Percentiles rank a stretch among this genome's conserved stretches.
Conservation (phyloP, 1,284 basidiomycete genomes). For the Melampsora occidentalis region DNA sequence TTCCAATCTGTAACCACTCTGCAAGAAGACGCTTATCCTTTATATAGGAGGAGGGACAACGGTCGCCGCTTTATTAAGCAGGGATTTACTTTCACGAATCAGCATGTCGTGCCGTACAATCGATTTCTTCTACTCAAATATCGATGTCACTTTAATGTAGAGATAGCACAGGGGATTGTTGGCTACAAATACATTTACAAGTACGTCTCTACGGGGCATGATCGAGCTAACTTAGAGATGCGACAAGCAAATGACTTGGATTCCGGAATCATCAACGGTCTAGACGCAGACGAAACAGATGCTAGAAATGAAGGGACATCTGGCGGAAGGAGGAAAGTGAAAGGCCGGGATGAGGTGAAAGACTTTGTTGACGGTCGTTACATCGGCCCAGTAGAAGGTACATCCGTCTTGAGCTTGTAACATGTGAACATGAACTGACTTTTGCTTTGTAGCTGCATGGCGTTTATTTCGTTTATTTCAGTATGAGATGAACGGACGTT, state of each 20-base stretch:
- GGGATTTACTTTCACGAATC: conserved; percentile 36
- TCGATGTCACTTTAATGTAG: conserved; percentile 60
- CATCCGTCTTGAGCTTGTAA: background rate
- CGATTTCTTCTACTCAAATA: conserved; percentile 53
- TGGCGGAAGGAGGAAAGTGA: too few species aligned
- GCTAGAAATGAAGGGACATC: too few species aligned
- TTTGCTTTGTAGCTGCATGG: conserved; percentile 12
- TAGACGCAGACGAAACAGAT: too few species aligned
- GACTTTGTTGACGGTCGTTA: conserved; percentile 55
- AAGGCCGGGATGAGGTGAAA: conserved; percentile 53
- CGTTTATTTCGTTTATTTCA: conserved; percentile 16
- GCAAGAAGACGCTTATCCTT: conserved; percentile 55
- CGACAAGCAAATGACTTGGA: background rate
- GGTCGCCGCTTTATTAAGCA: background rate
- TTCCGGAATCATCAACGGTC: too few species aligned
- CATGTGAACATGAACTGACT: too few species aligned
- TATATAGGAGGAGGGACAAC: conserved; percentile 39
- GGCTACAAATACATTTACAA: conserved; percentile 59
- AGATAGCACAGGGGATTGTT: conserved; percentile 52
- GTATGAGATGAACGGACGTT: background rate
- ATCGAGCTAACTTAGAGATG: conserved; percentile 50
- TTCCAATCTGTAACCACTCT: conserved; percentile 55
- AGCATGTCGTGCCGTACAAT: conserved; percentile 55
- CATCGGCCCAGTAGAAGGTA: conserved; percentile 47
- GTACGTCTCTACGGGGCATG: conserved; percentile 59